Conservation (phyloP, 2,329 filamentous ascomycete species). For the Cladosporium sp. region DNA sequence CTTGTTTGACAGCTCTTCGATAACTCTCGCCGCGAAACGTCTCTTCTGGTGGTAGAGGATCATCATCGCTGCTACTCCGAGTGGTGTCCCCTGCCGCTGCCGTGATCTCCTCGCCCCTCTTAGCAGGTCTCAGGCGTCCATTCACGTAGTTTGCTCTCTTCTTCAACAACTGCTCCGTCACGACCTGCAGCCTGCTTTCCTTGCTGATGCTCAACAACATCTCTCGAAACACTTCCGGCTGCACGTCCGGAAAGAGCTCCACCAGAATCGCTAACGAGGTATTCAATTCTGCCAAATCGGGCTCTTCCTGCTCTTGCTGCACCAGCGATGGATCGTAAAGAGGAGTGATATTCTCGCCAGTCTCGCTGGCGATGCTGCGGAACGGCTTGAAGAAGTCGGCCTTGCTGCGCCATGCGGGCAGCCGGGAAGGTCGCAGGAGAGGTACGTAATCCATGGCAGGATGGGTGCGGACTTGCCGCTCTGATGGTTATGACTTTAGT, state of each 20-base stretch:
- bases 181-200: conserved; percentile 70
- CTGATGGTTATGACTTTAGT: background rate
- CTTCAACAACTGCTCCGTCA: conserved; percentile 72
- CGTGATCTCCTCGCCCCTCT: conserved; percentile 4
- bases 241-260: conserved; percentile 73
- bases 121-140: conserved; percentile 49
- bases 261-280: conserved; percentile 62
- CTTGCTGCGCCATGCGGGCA: conserved; percentile 27
- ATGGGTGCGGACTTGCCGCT: background rate
- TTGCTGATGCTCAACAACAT: conserved; percentile 70
- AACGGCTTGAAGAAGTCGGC: conserved; percentile 32
- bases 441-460: conserved; percentile 26
- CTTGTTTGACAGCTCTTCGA: conserved; percentile 61
- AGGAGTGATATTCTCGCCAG: conserved; percentile 25
- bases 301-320: conserved; percentile 35
- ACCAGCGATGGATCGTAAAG: conserved; percentile 21
- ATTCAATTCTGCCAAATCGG: conserved; percentile 66
- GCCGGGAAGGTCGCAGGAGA: conserved; percentile 21
- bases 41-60: conserved; percentile 53
- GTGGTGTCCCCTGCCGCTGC: background rate
- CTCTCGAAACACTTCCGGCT: conserved; percentile 76
- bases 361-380: conserved; percentile 20
- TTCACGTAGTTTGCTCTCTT: conserved; percentile 65
- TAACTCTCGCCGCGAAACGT: conserved; percentile 64
- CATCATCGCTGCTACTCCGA: background rate